Conservation (phyloP, 768 basidiomycete genomes). For the Lactarius evosmus region DNA sequence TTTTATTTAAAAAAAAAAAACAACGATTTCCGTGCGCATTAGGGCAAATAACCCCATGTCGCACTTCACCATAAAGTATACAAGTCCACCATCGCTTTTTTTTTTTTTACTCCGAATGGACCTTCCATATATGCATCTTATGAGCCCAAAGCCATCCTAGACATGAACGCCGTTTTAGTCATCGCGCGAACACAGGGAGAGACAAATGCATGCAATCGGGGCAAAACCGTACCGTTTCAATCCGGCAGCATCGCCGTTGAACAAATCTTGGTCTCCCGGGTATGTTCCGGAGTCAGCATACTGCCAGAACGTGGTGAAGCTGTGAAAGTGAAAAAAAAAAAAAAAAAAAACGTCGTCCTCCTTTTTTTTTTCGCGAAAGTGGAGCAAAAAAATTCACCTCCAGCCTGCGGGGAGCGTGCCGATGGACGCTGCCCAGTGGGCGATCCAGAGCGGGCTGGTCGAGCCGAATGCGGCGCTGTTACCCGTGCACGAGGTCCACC, state of each 20-base stretch:
- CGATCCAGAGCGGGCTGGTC: constrained; percentile 60
- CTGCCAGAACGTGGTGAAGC: constrained; percentile 58
- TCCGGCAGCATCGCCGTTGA: constrained; percentile 50
- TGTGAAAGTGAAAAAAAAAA: constrained; percentile 25
- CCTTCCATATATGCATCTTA: too few species aligned
- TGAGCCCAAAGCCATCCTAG: background rate
- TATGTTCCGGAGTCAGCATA: constrained; percentile 53
- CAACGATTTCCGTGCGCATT: too few species aligned
- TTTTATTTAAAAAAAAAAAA: too few species aligned
- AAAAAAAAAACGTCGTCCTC: too few species aligned
- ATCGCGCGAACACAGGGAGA: background rate
- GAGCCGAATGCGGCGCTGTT: constrained; percentile 49
- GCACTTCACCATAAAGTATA: too few species aligned
- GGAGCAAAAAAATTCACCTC: constrained; percentile 33
- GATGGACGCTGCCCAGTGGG: constrained; percentile 47
- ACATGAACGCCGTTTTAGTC: background rate
- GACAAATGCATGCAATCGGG: background rate
- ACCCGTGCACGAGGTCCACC: constrained; percentile 68
- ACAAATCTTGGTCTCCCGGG: constrained; percentile 56
- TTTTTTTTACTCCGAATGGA: too few species aligned
- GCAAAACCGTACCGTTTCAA: constrained; percentile 37
- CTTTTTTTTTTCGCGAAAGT: too few species aligned
- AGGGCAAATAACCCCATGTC: too few species aligned
- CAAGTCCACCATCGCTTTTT: too few species aligned
- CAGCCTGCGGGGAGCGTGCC: constrained; percentile 61